Evolutionary conservation across 768 basidiomycete genomes (phyloP), one percentile per base, ranked within the genome.

Genomic region (Lactifluus volemus): DNA sequence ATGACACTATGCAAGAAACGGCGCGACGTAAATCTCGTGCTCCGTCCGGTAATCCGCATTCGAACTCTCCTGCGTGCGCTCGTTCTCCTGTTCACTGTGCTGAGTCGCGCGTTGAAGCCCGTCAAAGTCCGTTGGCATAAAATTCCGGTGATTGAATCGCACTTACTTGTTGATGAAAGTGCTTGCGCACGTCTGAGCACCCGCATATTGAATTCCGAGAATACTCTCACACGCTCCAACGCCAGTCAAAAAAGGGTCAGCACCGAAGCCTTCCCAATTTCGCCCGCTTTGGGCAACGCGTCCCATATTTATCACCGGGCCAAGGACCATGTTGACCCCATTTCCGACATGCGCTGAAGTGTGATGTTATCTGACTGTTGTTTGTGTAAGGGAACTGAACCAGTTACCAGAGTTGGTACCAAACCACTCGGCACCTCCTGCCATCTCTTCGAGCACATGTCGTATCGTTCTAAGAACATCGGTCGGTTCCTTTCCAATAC

Each of bases 251-350:
- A 84, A 96, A 0, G 94, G 94, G 70, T 97, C 94, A 12, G 81
- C 91, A 34, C 93, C 92, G 61, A 93, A 94, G 17, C 91, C 92
- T 77, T 96, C 94, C 90, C 92, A 96, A 72, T 94, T 92, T 32
- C 94, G 78, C n/a, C 94, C 94, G 7, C 88, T 91, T 64, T 82
- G 77, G 3, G 88, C 84, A 19, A 86, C 73, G 17, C 89, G 82
- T 3, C 86, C 89, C 76, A 95, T 82, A 70, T 94, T 93, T 84
- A 91, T 93, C 86, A 89, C 89, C 0, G 91, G 81, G 34, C 80
- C 77, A 1, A 95, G 79, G 10, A 84, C 86, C 51, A 95, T 75
- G 66, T 97, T 82, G 50, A 90, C 84, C 15, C 95, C 95, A 69
- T 38, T 38, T 0, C 38, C 38, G 38, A 38, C 38, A 10, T 25